Percentiles rank a stretch among this genome's conserved stretches.
These are phyloP conservation scores for Alternaria gaisen DNA, from an alignment of 2,329 filamentous ascomycete species.

Conservation along the genomic window DNA sequence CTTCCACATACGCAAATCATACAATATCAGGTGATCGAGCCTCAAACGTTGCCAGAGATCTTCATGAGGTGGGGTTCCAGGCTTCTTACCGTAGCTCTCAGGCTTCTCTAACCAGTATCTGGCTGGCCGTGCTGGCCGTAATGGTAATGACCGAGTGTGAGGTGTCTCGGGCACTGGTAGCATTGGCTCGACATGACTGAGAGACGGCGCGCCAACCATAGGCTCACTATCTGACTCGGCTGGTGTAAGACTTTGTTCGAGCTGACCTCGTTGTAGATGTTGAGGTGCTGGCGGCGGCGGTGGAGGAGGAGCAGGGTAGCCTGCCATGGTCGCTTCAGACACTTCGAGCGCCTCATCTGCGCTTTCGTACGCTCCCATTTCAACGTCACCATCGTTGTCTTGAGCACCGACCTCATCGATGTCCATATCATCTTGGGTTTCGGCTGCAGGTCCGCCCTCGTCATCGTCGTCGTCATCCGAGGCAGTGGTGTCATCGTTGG, in stretches of 20 bases:
- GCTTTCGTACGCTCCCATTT: slow-evolving; percentile 57
- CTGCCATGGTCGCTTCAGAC: slow-evolving; percentile 79
- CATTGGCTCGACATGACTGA: slow-evolving; percentile 70
- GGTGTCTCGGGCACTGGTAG: slow-evolving; percentile 86
- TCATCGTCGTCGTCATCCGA: slow-evolving; percentile 57
- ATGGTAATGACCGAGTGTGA: slow-evolving; percentile 51
- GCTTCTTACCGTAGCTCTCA: slow-evolving; percentile 69
- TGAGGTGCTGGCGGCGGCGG: slow-evolving; percentile 34
- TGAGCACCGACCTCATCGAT: slow-evolving; percentile 55
- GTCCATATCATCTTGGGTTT: slow-evolving; percentile 58
- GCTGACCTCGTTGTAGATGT: slow-evolving; percentile 49
- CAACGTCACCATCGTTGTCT: slow-evolving; percentile 59
- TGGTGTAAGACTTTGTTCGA: slow-evolving; percentile 71
- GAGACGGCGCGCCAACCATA: slow-evolving; percentile 65
- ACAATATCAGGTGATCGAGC: slow-evolving; percentile 92
- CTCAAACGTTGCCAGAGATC: slow-evolving; percentile 89
- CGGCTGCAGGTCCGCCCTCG: slow-evolving; percentile 55
- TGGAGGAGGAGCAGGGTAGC: slow-evolving; percentile 69
- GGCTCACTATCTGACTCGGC: slow-evolving; percentile 78
- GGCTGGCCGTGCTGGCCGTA: slow-evolving; percentile 70
- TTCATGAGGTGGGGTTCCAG: slow-evolving; percentile 75
- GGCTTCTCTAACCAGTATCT: slow-evolving; percentile 89
- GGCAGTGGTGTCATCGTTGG: slow-evolving; percentile 56
- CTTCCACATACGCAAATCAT: slow-evolving; percentile 96
- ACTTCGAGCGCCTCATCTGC: slow-evolving; percentile 75